Percentiles rank a stretch among this genome's conserved stretches.
phyloP scores from a whole-genome alignment of 192 early-diverging fungal genomes.

The Backusella circina region DNA sequence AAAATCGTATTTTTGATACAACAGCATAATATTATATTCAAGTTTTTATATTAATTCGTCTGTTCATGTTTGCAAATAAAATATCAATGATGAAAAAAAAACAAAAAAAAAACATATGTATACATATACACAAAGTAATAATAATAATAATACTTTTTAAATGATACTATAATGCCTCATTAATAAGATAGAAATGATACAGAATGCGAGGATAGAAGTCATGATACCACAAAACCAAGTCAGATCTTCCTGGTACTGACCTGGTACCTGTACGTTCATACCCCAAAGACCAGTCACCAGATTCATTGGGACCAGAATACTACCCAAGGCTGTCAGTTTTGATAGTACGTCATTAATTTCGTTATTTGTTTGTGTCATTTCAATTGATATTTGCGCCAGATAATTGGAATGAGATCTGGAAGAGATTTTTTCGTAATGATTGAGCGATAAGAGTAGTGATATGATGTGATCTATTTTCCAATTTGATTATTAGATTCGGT shows the following conservation, averaged over 20 bases:
- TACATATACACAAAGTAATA: not conserved
- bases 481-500: not conserved
- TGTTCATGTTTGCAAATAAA: too few relatives aligned
- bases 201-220: slow-evolving; percentile 30
- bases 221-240: slow-evolving; percentile 30
- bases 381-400: slow-evolving; percentile 71
- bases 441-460: slow-evolving; percentile 74
- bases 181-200: slow-evolving; percentile 19
- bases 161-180: slow-evolving; percentile 35
- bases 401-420: slow-evolving; percentile 74
- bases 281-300: slow-evolving; percentile 62
- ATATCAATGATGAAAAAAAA: too few relatives aligned
- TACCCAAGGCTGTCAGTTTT: slow-evolving; percentile 48
- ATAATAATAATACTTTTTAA: not conserved
- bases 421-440: slow-evolving; percentile 75
- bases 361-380: slow-evolving; percentile 62
- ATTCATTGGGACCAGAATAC: slow-evolving; percentile 62
- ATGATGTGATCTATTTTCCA: slow-evolving; percentile 60
- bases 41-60: too few relatives aligned
- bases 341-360: slow-evolving; percentile 55
- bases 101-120: not conserved
- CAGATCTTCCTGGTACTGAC: slow-evolving; percentile 35
- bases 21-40: too few relatives aligned
- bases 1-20: too few relatives aligned
- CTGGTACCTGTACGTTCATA: slow-evolving; percentile 65